Evolutionary conservation across 805 yeast genomes (phyloP).

Genomic region (Kuraishia hungarica): DNA sequence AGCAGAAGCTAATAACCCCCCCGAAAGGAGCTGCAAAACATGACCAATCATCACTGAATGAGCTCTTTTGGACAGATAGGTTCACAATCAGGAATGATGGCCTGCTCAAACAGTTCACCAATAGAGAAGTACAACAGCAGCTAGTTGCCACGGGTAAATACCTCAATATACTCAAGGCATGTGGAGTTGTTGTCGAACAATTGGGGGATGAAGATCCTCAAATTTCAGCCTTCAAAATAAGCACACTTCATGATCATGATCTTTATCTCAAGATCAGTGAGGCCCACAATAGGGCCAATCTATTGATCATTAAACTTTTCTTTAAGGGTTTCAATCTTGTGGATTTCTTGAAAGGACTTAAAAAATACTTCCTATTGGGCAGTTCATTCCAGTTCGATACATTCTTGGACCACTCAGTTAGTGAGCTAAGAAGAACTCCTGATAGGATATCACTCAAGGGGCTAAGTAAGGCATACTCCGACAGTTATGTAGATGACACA

Average conservation of each 20-base stretch:
- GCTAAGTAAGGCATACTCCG: slow-evolving; percentile 22
- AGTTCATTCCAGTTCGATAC: slow-evolving; percentile 40
- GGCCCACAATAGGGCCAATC: slow-evolving; percentile 64
- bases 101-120: slow-evolving; percentile 53
- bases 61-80: slow-evolving; percentile 57
- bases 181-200: slow-evolving; percentile 32
- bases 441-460: slow-evolving; percentile 18
- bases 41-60: neutral
- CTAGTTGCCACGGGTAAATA: slow-evolving; percentile 80
- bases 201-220: slow-evolving; percentile 1
- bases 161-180: slow-evolving; percentile 59
- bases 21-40: neutral
- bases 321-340: slow-evolving; percentile 51
- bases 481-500: slow-evolving; percentile 11
- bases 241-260: slow-evolving; percentile 22
- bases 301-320: slow-evolving; percentile 44
- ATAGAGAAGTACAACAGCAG: slow-evolving; percentile 46
- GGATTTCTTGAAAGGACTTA: slow-evolving; percentile 38
- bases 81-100: slow-evolving; percentile 72
- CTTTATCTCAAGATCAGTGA: slow-evolving; percentile 47
- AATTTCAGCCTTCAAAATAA: slow-evolving; percentile 10
- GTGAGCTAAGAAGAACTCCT: slow-evolving; percentile 39
- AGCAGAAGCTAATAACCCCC: slow-evolving; percentile 16
- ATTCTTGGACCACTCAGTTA: slow-evolving; percentile 40
- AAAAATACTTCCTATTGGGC: slow-evolving; percentile 48